These are phyloP conservation scores for Microdochium paspali DNA, from an alignment of 2,329 filamentous ascomycete genomes.

Conservation along the genomic window DNA sequence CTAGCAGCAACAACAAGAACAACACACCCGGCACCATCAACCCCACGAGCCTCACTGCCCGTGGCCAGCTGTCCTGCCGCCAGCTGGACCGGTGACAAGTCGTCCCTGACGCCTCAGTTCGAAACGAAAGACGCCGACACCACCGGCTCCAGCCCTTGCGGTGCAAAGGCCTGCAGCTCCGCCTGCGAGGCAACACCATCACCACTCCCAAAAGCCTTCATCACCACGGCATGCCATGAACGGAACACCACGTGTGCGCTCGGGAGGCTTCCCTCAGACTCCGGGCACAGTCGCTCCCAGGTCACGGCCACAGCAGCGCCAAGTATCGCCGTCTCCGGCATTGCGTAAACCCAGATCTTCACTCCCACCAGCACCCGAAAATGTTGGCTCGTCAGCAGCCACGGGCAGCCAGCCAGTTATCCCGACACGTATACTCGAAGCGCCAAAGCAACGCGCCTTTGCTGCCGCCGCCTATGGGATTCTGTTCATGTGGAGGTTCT, in stretches of 20 bases:
- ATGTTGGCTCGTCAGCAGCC: constrained; percentile 13
- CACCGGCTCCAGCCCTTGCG: background rate
- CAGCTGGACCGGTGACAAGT: no score
- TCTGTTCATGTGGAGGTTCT: constrained; percentile 74
- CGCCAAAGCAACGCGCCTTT: constrained; percentile 84
- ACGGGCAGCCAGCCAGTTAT: constrained; percentile 55
- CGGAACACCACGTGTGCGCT: constrained; percentile 72
- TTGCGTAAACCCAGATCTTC: constrained; percentile 9
- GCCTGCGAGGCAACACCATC: background rate
- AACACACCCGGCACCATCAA: no score
- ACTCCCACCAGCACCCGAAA: constrained; percentile 39
- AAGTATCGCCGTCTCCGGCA: constrained; percentile 15
- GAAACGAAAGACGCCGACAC: background rate
- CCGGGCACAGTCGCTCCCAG: constrained; percentile 42
- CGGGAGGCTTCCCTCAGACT: constrained; percentile 71
- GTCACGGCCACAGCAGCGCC: constrained; percentile 14
- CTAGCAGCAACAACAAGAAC: no score
- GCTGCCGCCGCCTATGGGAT: constrained; percentile 69
- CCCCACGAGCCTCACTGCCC: no score
- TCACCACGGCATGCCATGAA: constrained; percentile 45
- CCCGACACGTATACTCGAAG: constrained; percentile 73
- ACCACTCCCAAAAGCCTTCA: background rate
- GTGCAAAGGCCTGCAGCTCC: background rate
- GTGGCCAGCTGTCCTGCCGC: no score
- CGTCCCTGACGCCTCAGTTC: background rate